Evolutionary conservation across 345 rosid species (phyloP).

Genomic region (Salix caprea): DNA sequence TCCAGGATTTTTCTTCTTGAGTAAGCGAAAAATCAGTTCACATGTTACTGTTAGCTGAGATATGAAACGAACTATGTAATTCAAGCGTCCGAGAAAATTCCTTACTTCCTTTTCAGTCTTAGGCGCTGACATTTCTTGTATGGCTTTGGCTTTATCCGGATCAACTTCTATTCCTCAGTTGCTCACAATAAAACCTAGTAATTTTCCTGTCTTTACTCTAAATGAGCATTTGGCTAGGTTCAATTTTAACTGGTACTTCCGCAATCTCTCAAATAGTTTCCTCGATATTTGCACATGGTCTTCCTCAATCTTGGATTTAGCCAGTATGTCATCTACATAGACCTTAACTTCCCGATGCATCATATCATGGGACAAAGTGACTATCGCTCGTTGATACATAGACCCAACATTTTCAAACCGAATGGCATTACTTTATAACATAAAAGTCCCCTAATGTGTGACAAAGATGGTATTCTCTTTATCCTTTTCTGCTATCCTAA

Average conservation of each 20-base stretch:
- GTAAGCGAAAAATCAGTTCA: not conserved
- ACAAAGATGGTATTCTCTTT: no score
- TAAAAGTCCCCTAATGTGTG: no score
- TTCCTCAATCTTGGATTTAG: no score
- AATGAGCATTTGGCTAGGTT: not conserved
- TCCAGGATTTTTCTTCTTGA: not conserved
- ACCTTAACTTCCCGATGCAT: no score
- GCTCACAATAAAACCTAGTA: not conserved
- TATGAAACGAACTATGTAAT: not conserved
- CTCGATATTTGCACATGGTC: no score
- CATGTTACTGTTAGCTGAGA: not conserved
- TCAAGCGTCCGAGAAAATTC: fast-evolving
- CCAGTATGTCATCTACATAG: no score
- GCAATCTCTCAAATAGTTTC: no score
- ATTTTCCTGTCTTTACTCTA: not conserved
- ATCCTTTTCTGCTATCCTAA: no score
- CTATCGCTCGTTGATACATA: no score
- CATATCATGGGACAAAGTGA: no score
- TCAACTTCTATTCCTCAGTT: not conserved
- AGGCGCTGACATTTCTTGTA: not conserved
- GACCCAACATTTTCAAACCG: no score
- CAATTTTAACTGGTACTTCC: not conserved
- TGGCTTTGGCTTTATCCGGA: not conserved
- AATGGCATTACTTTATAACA: no score
- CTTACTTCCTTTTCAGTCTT: not conserved